Percentiles rank a stretch among this genome's conserved stretches.
Evolutionary conservation across 352 stramenopile species (phyloP).

Genomic region (Phytophthora crassamura): DNA sequence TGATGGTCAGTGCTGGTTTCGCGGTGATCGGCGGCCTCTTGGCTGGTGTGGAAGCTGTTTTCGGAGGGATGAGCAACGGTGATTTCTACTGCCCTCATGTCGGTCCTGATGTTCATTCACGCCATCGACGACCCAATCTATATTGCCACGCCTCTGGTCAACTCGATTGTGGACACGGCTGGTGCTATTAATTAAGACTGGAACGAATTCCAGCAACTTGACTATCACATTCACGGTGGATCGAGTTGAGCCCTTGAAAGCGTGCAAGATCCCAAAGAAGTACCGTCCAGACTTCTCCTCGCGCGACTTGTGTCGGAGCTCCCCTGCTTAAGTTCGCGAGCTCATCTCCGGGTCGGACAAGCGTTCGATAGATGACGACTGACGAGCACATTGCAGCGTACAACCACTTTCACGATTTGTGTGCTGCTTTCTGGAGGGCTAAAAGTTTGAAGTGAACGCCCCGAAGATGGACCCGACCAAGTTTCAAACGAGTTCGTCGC

Average conservation of each 20-base stretch:
- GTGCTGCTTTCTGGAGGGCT: conserved; percentile 33
- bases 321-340: conserved; percentile 10
- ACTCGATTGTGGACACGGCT: conserved; percentile 26
- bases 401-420: conserved; percentile 34
- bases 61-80: conserved; percentile 34
- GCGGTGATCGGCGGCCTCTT: conserved; percentile 32
- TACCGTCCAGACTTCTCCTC: conserved; percentile 29
- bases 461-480: conserved; percentile 9
- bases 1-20: conserved; percentile 23
- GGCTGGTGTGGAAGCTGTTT: conserved; percentile 21
- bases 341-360: conserved; percentile 34
- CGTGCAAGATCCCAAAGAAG: conserved; percentile 30
- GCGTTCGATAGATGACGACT: conserved; percentile 12
- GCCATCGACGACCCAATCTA: conserved; percentile 36
- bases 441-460: conserved; percentile 35
- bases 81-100: conserved; percentile 20
- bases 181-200: not conserved
- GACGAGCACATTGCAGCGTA: conserved; percentile 31
- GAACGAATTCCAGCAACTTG: not conserved
- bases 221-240: conserved; percentile 6
- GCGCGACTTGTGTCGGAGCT: conserved; percentile 33
- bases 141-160: conserved; percentile 36
- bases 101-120: conserved; percentile 37
- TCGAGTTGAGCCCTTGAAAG: conserved; percentile 5
- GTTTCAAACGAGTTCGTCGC: conserved; percentile 16